Evolutionary conservation across 805 yeast species (phyloP).

Genomic region (Kodamaea nitidulidarum): DNA sequence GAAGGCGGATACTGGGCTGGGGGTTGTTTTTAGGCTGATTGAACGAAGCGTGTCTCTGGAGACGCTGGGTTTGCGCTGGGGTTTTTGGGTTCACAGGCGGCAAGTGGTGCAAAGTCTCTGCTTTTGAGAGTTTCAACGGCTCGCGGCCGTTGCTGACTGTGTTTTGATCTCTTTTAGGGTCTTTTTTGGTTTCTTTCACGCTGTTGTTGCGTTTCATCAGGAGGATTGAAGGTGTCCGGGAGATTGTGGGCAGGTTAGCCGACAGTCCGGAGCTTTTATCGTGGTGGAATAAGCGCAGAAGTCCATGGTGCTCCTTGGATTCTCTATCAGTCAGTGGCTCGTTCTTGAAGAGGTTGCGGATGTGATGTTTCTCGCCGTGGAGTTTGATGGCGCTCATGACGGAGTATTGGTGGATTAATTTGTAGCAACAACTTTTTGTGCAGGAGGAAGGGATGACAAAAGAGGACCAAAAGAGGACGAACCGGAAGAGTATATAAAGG

Average conservation of each 20-base stretch:
- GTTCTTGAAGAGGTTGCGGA: conserved; percentile 20
- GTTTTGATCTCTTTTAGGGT: not conserved
- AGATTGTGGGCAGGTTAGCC: conserved; percentile 5
- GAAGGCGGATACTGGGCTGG: conserved; percentile 5
- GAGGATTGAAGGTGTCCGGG: conserved; percentile 10
- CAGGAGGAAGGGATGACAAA: no score
- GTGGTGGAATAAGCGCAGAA: conserved; percentile 22
- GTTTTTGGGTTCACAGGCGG: conserved; percentile 26
- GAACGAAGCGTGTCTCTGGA: conserved; percentile 4
- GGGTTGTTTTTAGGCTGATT: not conserved
- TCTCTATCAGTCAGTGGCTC: conserved; percentile 12
- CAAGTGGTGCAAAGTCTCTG: conserved; percentile 38
- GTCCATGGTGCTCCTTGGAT: conserved; percentile 14
- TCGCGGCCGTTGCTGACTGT: conserved; percentile 2
- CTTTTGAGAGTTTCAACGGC: conserved; percentile 16
- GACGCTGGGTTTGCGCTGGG: conserved; percentile 2
- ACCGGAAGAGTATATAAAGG: not conserved
- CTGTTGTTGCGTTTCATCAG: conserved; percentile 10
- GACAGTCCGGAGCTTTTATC: conserved; percentile 3
- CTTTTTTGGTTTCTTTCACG: not conserved
- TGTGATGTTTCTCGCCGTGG: conserved; percentile 13
- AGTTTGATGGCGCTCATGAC: conserved; percentile 11
- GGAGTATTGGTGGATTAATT: not conserved
- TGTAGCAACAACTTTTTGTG: not conserved
- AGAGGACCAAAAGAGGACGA: not conserved